Evolutionary conservation across 345 rosid genomes (phyloP).

Genomic region (Moricandia moricandioides): DNA sequence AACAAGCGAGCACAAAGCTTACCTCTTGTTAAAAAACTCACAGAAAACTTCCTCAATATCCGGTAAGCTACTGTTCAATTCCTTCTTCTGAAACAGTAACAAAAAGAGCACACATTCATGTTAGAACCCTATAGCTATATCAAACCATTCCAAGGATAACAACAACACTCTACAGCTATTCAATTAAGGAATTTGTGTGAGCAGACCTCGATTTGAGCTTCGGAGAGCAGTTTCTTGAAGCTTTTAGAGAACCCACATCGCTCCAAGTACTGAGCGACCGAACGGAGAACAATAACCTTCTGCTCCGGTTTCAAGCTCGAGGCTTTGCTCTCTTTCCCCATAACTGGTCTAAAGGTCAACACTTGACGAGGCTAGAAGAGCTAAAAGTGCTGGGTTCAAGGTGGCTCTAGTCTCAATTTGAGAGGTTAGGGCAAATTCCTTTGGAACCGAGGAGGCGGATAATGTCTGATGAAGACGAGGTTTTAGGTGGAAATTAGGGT

Average conservation of each 20-base stretch:
- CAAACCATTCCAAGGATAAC: background rate
- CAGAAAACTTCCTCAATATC: slow-evolving; percentile 60
- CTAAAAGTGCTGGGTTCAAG: slow-evolving; percentile 29
- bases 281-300: slow-evolving; percentile 44
- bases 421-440: background rate
- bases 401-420: background rate
- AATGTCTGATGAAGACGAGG: background rate
- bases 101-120: background rate
- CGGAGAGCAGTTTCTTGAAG: slow-evolving; percentile 63
- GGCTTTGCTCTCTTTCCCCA: slow-evolving; percentile 32
- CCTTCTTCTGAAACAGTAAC: slow-evolving; percentile 49
- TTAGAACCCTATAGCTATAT: background rate
- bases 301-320: slow-evolving; percentile 33
- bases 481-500: background rate
- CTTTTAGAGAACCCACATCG: slow-evolving; percentile 61
- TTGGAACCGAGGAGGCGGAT: background rate
- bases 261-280: slow-evolving; percentile 58
- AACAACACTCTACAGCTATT: background rate
- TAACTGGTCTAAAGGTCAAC: slow-evolving; percentile 35
- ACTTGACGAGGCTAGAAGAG: slow-evolving; percentile 54
- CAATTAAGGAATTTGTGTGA: background rate
- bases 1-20: background rate
- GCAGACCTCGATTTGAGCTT: slow-evolving; percentile 56
- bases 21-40: slow-evolving; percentile 54
- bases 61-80: slow-evolving; percentile 29